phyloP scores from a whole-genome alignment of 164 flowering plant genomes.

The Magnolia officinalis region DNA sequence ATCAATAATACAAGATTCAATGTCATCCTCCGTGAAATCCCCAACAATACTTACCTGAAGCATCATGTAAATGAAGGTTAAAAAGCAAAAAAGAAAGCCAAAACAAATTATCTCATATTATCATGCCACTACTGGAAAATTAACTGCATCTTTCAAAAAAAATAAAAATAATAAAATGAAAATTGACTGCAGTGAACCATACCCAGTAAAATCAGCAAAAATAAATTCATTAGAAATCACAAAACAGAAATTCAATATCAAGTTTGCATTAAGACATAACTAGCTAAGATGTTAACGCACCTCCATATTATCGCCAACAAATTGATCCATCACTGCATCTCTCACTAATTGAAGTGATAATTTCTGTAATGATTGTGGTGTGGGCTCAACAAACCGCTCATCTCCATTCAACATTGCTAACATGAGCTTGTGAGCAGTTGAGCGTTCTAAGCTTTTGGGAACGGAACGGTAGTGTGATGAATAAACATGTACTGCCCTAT shows the following conservation, averaged over 20 bases:
- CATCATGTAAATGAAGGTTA: not conserved
- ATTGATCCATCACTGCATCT: conserved; percentile 94
- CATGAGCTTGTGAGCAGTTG: conserved; percentile 98
- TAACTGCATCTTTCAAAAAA: not conserved
- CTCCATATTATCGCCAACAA: conserved; percentile 93
- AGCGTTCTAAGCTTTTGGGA: conserved; percentile 96
- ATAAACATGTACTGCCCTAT: conserved; percentile 90
- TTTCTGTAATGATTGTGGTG: conserved; percentile 75
- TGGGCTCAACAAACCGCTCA: conserved; percentile 97
- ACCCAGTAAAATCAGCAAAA: not conserved
- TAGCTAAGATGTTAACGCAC: conserved; percentile 30
- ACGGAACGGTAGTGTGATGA: conserved; percentile 89
- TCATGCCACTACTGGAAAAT: not conserved
- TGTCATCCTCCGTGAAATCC: conserved; percentile 90
- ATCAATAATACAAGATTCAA: conserved; percentile 90
- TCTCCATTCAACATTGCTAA: conserved; percentile 93
- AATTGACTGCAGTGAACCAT: not conserved
- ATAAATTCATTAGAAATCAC: not conserved
- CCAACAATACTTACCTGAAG: conserved; percentile 91
- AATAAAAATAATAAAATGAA: not conserved
- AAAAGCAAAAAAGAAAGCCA: conserved; percentile 1
- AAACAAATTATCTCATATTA: not conserved
- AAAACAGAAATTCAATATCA: not conserved
- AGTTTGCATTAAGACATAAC: conserved; percentile 6
- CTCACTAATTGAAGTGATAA: conserved; percentile 68